Evolutionary conservation across 495 filamentous ascomycete genomes (phyloP), one percentile per base, ranked within the genome.

Genomic region (Darksidea phi): DNA sequence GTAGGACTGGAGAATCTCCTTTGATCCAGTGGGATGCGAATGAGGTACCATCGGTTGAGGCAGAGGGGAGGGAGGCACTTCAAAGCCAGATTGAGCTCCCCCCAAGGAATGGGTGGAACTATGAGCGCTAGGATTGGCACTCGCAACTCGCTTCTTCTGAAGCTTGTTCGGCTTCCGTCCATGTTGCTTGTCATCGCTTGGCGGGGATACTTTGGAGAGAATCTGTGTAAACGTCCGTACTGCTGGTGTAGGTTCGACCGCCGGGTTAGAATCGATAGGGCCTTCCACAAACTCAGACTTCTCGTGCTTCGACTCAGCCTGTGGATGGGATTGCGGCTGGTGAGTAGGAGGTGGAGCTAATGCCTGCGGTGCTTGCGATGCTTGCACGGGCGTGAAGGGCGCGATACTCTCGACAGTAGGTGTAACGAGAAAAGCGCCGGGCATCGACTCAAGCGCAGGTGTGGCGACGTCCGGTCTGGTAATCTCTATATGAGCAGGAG

Each of bases 41-140:
- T 76, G 66, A 15, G 76, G 73, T 36, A 78, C 75, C 28, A 67
- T 7, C 10, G 57, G 73, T 83, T 24, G 84, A 81, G 34, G 60
- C 21, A 57, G 18, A 25, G 60, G 65, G 11, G 66, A 68, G 13
- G 65, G 61, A 3, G 57, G 64, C 11, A 15, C 20, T 5, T 67
- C 68, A 5, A 23, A n/a, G 8, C 34, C 54, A 11, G 55, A 13
- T 2, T 5, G 88, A 67, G 60, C 84, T 88, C 37, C 88, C 82
- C 53, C 93, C 89, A 72, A 50, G 8, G 70, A 72, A 10, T 70
- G 60, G 0, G 56, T 66, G 6, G 69, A 72, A 45, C 67, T 67
- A 28, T 70, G 63, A 2, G 69, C 67, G 41, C 67, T 68, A 10
- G 61, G 53, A 26, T 59, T 72, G 20, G 64, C 21, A 49, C 64